Conservation (phyloP, 2,329 filamentous ascomycete species). For the Botryotinia convoluta region DNA sequence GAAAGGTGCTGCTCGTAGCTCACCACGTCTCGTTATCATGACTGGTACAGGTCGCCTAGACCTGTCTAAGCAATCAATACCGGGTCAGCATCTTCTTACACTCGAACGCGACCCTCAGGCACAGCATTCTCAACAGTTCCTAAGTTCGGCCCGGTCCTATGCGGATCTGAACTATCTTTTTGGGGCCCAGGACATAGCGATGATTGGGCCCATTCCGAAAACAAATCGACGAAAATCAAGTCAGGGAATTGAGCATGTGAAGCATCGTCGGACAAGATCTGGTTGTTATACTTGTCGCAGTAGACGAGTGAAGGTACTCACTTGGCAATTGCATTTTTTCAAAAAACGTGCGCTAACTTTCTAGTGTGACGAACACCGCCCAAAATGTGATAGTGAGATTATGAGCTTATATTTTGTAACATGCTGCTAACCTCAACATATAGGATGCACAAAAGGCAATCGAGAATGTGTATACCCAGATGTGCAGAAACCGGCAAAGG, state of each 20-base stretch:
- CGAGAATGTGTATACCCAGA: slow-evolving; percentile 91
- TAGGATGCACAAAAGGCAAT: slow-evolving; percentile 87
- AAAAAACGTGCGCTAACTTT: slow-evolving; percentile 30
- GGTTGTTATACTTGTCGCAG: slow-evolving; percentile 92
- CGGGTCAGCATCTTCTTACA: slow-evolving; percentile 7
- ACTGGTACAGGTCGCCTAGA: slow-evolving; percentile 5
- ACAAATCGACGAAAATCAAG: slow-evolving; percentile 35
- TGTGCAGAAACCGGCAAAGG: slow-evolving; percentile 45
- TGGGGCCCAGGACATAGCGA: slow-evolving; percentile 33
- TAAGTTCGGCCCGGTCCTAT: slow-evolving; percentile 18
- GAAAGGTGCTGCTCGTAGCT: neutral
- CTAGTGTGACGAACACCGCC: slow-evolving; percentile 89
- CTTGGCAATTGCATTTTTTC: neutral
- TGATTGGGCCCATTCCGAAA: slow-evolving; percentile 33
- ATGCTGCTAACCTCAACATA: slow-evolving; percentile 29
- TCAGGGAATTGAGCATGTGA: slow-evolving; percentile 52
- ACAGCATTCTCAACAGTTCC: slow-evolving; percentile 10
- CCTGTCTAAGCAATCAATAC: slow-evolving; percentile 8
- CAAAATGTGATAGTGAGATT: slow-evolving; percentile 73
- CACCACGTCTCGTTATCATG: slow-evolving; percentile 4
- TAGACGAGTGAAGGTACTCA: slow-evolving; percentile 73
- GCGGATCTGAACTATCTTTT: slow-evolving; percentile 37
- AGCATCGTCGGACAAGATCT: slow-evolving; percentile 88
- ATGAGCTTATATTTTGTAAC: neutral
- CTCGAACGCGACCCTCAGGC: slow-evolving; percentile 3